Base-by-base conservation (phyloP, 305 asterid genomes). In the Andrographis paniculata region DNA sequence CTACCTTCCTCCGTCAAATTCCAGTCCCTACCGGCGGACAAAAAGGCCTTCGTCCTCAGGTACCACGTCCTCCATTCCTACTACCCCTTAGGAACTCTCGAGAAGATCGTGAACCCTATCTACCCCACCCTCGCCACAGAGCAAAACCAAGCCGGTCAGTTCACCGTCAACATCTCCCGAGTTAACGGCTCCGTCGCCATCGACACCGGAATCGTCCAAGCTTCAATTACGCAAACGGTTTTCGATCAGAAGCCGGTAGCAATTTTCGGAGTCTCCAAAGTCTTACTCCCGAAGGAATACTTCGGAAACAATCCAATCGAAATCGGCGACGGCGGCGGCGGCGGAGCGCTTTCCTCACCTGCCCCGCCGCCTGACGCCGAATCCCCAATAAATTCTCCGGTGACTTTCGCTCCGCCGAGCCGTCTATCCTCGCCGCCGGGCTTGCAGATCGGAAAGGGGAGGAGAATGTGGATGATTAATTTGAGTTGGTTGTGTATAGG, bases 41-140 rank as follows among this genome's bases (percentile, higher is more conserved):
- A 64, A 20, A 84, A 84, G 23, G 87, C 91, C 1, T 74, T 53
- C 20, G 91, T 81, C 23, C 48, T 85, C 44, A 68, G 72, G 22
- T 85, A 76, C 18, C 95, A 85, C 72, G 91, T 85, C 11, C 58
- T 85, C 63, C 94, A 82, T 68, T 46, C 51, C 17, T 46, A 46
- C 24, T 46, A 46, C 37, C 51, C 51, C 1, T 12, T 46, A 12
- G 51, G 51, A 1, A 6, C 51, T 7, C 35, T 46, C 36, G 19
- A 46, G 15, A 9, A 9, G 2, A 46, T 46, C 14, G 51, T 46
- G 2, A 46, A 46, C 36, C 51, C 51, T 1, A 14, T 46, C 6
- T 46, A 46, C 18, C 51, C 51, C 9, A 46, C 51, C 1, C 18
- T 46, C 9, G 51, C 51, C 51, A 46, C 51, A 18, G 51, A 46